Conservation (phyloP, 345 rosid genomes). For the Psidium friedrichsthalianum region DNA sequence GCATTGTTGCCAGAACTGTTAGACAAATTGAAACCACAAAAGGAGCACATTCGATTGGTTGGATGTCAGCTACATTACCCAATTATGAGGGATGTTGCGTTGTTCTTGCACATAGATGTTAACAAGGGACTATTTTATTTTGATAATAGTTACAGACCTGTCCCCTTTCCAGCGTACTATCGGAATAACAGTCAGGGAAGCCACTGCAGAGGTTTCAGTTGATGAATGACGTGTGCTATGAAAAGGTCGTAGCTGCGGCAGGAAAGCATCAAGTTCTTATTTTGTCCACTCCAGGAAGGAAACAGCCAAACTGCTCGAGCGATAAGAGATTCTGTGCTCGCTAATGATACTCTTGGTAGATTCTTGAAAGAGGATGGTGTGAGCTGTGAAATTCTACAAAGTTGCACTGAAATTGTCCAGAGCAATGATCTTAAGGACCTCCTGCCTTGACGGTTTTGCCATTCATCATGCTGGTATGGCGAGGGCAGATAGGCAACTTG, state of each 20-base stretch:
- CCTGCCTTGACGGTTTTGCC: slow-evolving; percentile 88
- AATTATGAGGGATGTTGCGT: slow-evolving; percentile 89
- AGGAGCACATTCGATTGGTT: slow-evolving; percentile 89
- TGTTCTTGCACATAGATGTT: slow-evolving; percentile 71
- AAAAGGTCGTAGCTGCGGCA: slow-evolving; percentile 82
- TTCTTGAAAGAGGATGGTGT: slow-evolving; percentile 83
- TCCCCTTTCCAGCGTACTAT: slow-evolving; percentile 93
- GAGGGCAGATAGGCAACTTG: slow-evolving; percentile 76
- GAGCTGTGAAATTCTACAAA: slow-evolving; percentile 71
- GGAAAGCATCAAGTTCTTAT: slow-evolving; percentile 96
- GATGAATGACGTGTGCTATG: slow-evolving; percentile 94
- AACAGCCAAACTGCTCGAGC: slow-evolving; percentile 84
- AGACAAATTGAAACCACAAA: slow-evolving; percentile 90
- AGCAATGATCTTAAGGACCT: slow-evolving; percentile 72
- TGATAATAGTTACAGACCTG: slow-evolving; percentile 94
- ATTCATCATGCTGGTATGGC: slow-evolving; percentile 95
- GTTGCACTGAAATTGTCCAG: slow-evolving; percentile 58
- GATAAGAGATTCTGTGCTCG: slow-evolving; percentile 74
- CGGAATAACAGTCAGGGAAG: slow-evolving; percentile 81
- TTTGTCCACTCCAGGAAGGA: slow-evolving; percentile 95
- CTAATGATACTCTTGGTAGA: slow-evolving; percentile 69
- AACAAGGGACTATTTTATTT: slow-evolving; percentile 70
- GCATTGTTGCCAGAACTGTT: slow-evolving; percentile 94
- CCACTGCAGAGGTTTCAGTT: slow-evolving; percentile 92
- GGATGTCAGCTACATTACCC: slow-evolving; percentile 94